Evolutionary conservation across 164 flowering plant genomes (phyloP).

Genomic region (Vitis amurensis): DNA sequence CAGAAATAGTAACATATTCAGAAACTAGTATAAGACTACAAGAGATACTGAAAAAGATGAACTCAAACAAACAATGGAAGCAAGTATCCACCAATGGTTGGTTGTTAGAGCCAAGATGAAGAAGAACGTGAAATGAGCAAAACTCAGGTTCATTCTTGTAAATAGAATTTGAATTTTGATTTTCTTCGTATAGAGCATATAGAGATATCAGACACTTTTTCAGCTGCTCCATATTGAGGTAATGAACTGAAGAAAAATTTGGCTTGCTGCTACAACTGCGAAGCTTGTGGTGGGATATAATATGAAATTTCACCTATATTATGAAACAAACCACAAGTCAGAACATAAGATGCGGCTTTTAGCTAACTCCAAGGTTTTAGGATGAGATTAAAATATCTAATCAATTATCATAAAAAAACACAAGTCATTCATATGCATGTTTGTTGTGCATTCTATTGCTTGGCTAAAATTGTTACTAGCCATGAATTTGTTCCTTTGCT

Average conservation of each 20-base stretch:
- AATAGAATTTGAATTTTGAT: slow-evolving; percentile 31
- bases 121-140: slow-evolving; percentile 74
- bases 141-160: slow-evolving; percentile 70
- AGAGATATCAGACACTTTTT: slow-evolving; percentile 60
- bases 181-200: slow-evolving; percentile 54
- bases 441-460: background rate
- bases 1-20: slow-evolving; percentile 10
- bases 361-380: background rate
- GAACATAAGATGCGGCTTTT: background rate
- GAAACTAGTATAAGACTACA: background rate
- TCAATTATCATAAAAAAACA: background rate
- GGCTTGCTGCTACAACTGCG: slow-evolving; percentile 27
- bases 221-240: slow-evolving; percentile 93
- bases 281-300: slow-evolving; percentile 76
- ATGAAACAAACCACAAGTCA: background rate
- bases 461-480: too few relatives aligned
- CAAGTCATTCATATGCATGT: background rate
- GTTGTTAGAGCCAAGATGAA: slow-evolving; percentile 62
- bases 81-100: slow-evolving; percentile 46
- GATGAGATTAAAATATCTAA: background rate
- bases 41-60: background rate
- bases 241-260: slow-evolving; percentile 43
- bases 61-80: slow-evolving; percentile 2
- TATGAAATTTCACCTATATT: slow-evolving; percentile 80
- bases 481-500: too few relatives aligned